Percentiles rank a stretch among this genome's conserved stretches.
phyloP scores from a whole-genome alignment of 495 filamentous ascomycete genomes.

The Trichoderma gamsii region DNA sequence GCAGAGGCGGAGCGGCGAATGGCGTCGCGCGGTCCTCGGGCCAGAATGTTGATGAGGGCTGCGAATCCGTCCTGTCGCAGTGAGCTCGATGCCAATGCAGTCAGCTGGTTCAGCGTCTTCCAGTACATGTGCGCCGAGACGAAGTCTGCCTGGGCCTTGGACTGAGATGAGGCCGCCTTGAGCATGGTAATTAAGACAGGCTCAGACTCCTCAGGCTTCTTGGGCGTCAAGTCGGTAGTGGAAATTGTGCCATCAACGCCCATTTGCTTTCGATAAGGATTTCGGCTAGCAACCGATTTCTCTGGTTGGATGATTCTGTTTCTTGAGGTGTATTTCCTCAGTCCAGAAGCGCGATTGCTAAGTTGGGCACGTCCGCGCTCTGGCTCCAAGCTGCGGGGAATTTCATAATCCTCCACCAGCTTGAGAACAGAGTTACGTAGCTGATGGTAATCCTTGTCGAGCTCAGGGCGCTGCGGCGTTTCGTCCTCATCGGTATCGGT shows the following conservation, averaged over 20 bases:
- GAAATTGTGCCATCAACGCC: slow-evolving; percentile 28
- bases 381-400: slow-evolving; percentile 52
- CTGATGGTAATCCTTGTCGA: slow-evolving; percentile 77
- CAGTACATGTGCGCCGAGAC: slow-evolving; percentile 65
- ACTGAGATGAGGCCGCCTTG: slow-evolving; percentile 60
- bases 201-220: slow-evolving; percentile 26
- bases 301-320: slow-evolving; percentile 45
- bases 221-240: slow-evolving; percentile 22
- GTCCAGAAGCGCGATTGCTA: slow-evolving; percentile 53
- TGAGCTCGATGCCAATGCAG: slow-evolving; percentile 54
- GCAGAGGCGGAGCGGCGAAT: slow-evolving; percentile 58
- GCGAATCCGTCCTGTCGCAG: slow-evolving; percentile 60
- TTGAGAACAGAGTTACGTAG: slow-evolving; percentile 76
- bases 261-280: slow-evolving; percentile 43
- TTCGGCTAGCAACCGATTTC: slow-evolving; percentile 45
- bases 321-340: slow-evolving; percentile 45
- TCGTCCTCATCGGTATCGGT: slow-evolving; percentile 65
- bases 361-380: slow-evolving; percentile 51
- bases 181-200: slow-evolving; percentile 59
- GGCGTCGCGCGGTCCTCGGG: slow-evolving; percentile 59
- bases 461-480: slow-evolving; percentile 56
- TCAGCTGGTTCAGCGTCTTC: slow-evolving; percentile 59
- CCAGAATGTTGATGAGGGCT: slow-evolving; percentile 63
- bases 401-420: slow-evolving; percentile 73
- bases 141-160: slow-evolving; percentile 61